phyloP scores from a whole-genome alignment of 129 eudicot species.

The Saussurea involucrata region DNA sequence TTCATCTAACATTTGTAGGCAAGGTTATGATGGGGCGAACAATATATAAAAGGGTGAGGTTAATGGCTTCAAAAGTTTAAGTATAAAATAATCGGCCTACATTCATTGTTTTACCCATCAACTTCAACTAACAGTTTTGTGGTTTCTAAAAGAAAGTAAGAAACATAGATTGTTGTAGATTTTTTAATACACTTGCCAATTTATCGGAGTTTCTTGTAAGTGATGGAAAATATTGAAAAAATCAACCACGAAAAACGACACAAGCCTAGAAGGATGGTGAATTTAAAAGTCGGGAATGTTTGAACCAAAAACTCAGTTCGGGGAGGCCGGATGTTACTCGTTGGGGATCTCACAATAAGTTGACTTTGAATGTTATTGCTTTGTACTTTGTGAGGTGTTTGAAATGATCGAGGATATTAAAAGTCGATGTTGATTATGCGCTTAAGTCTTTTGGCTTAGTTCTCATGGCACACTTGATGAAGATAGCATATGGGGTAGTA shows the following conservation, averaged over 20 bases:
- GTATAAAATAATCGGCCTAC: background rate
- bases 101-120: conserved; percentile 10
- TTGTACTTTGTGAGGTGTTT: background rate
- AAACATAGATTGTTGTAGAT: background rate
- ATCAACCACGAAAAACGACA: background rate
- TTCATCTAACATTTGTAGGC: conserved; percentile 11
- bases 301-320: background rate
- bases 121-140: background rate
- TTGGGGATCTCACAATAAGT: conserved; percentile 1
- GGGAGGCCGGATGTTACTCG: background rate
- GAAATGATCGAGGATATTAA: no score
- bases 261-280: background rate
- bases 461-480: background rate
- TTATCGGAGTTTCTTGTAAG: conserved; percentile 8
- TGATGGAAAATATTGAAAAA: background rate
- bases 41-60: background rate
- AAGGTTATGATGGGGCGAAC: background rate
- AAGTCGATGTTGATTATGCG: no score
- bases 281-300: background rate
- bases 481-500: conserved; percentile 1
- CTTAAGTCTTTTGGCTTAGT: no score
- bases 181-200: background rate
- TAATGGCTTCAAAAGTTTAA: background rate
- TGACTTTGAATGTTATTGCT: conserved; percentile 1
- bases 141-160: background rate